Base-by-base conservation (phyloP, 495 filamentous ascomycete genomes). In the Hyaloscypha hepaticicola region DNA sequence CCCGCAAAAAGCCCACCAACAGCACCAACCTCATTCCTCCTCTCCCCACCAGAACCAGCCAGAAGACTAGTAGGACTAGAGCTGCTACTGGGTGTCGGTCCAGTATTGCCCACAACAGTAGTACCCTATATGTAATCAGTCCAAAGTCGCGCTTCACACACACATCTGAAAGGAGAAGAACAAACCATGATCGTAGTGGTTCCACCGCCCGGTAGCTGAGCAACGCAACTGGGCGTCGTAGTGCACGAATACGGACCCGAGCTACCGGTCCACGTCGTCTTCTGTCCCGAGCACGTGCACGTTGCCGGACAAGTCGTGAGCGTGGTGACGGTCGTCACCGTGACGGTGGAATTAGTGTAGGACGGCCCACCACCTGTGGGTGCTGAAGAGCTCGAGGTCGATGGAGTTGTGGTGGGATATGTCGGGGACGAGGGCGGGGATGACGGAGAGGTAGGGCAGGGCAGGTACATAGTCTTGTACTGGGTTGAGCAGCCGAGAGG, bases 221-320 rank as follows among this genome's bases (percentile, higher is more conserved):
- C 55, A 0, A 27, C 38, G 31, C 64, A 66, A 22, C 52, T 66
- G n/a, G n/a, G 29, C 19, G 6, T 50, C 5, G 48, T 52, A 0
- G 27, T 26, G 28, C 64, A 66, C 14, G 58, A 11, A 24, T 14
- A 57, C 26, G 64, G 64, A 5, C 64, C 64, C 19, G 22, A 6
- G 27, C 24, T 33, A 21, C 58, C 58, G 3, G 34, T 62, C 58
- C 58, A 66, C 2, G 58, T 62, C 28, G 58, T 66, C 9, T 59
- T 66, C 33, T 66, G 64, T 9, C 64, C 64, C 11, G 58, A 33
- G 27, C 64, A 66, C 22, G 64, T 66, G 12, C 33, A 41, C 5
- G 34, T 27, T 11, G 38, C 53, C 5, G 64, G 64, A 22, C 64
- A 66, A 12, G 33, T 51, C 12, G 31, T 57, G 4, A 66, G 33